Evolutionary conservation across 2,329 filamentous ascomycete genomes (phyloP), one percentile per base, ranked within the genome.

Genomic region (Alternaria ventricosa): DNA sequence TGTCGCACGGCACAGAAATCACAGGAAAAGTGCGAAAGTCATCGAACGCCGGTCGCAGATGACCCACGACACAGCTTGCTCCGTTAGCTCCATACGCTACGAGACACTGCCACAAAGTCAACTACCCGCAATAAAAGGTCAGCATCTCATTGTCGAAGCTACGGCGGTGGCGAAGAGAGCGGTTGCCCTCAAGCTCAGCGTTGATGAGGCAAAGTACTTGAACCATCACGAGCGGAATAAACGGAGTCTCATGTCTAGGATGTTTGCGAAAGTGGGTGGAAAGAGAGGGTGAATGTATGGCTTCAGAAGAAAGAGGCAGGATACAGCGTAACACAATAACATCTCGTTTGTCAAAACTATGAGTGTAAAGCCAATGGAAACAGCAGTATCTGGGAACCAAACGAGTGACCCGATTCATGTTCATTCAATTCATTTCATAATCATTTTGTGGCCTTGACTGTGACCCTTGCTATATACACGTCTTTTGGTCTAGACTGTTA

Each of bases 401-500:
- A 22, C 2, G 30, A 13, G 22, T 22, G 9, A n/a, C 23, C 12
- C 13, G 2, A 53, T 15, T 22, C 23, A n/a, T 23, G 49, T 33
- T 36, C 30, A 25, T 53, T 25, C 33, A 53, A 1, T 41, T 25
- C 49, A n/a, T 36, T 22, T 36, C 49, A 12, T 15, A 12, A 36
- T 41, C 36, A 6, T 36, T 23, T 11, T 41, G 9, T 53, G n/a
- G 30, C 13, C 18, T 53, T 11, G 36, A 25, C 11, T 41, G 8
- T 53, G 7, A 22, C 13, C 18, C 20, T 41, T n/a, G 13, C 28
- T 53, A 53, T 36, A n/a, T 12, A n/a, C 36, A n/a, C 4, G 6
- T 36, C 9, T n/a, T 25, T 41, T 9, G 15, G 8, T 41, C 5
- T 53, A 4, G 13, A 41, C 18, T 2, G 50, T 50, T 46, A 79